Conservation (phyloP, 352 stramenopile species). For the Phytophthora fragariaefolia region DNA sequence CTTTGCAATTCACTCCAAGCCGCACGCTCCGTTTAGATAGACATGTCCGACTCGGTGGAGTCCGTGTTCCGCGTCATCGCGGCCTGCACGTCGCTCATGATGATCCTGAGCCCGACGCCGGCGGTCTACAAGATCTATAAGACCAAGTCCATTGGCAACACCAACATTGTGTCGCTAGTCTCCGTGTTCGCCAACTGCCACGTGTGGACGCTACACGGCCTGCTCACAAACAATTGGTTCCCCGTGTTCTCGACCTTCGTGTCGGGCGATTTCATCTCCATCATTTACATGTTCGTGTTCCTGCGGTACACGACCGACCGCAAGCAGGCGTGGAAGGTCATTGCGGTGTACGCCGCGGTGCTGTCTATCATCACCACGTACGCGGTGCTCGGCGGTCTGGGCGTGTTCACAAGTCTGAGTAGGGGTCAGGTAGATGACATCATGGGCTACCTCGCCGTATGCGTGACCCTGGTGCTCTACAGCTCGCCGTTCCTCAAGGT, state of each 20-base stretch:
- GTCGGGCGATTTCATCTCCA: slow-evolving; percentile 35
- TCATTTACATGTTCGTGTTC: slow-evolving; percentile 42
- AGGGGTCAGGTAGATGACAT: slow-evolving; percentile 36
- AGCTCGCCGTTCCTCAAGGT: slow-evolving; percentile 65
- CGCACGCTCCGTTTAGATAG: not conserved
- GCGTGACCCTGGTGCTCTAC: slow-evolving; percentile 60
- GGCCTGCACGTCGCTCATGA: slow-evolving; percentile 46
- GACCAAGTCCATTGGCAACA: slow-evolving; percentile 47
- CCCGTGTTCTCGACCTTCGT: slow-evolving; percentile 47
- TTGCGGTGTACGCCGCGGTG: slow-evolving; percentile 32
- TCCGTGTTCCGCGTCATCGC: slow-evolving; percentile 44
- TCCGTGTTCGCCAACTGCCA: slow-evolving; percentile 51
- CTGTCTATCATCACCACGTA: slow-evolving; percentile 48
- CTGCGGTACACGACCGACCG: slow-evolving; percentile 34
- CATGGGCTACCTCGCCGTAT: slow-evolving; percentile 46
- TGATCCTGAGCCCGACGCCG: slow-evolving; percentile 51
- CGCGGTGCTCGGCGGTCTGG: slow-evolving; percentile 36
- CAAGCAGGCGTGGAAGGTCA: slow-evolving; percentile 19
- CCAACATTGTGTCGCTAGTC: slow-evolving; percentile 50
- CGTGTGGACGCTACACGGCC: slow-evolving; percentile 55
- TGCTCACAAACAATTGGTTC: slow-evolving; percentile 48
- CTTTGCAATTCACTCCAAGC: slow-evolving; percentile 15
- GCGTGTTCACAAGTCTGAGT: slow-evolving; percentile 38
- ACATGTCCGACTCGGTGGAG: slow-evolving; percentile 38
- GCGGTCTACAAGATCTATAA: slow-evolving; percentile 53